Evolutionary conservation across 108 stramenopile species (phyloP), one percentile per base, ranked within the genome.

Genomic region (Cyclotella atomus): DNA sequence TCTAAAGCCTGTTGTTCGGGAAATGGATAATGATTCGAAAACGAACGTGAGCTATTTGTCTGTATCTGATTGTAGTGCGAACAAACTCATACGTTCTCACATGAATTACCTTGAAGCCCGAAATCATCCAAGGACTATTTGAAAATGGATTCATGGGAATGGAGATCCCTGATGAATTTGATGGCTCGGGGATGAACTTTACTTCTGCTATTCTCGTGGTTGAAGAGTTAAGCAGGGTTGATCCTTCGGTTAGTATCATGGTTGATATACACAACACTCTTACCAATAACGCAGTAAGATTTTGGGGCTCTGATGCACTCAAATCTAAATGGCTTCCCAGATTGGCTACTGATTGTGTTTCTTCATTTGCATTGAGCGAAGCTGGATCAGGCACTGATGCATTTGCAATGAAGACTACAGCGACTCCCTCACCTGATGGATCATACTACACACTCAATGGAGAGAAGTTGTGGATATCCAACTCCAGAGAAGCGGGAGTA

Each of bases 261-360:
- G 96, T 95, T 2, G 98, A 98, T 64, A 96, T 98, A 43, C 98
- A 98, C 65, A 97, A 97, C 70, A 98, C 98, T 9, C 83, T 97
- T n/a, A 90, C 91, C 16, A 97, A 93, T 77, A 98, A 97, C 83
- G 91, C 91, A n/a, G 81, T 95, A 25, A 81, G 91, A 46, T 95
- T 95, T 60, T 98, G 97, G 95, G 98, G 94, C 17, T 85, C 84
- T n/a, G 66, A 80, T 0, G 60, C 65, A 57, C 73, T 96, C 47
- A 77, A 95, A 77, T 79, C 84, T 38, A 71, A 86, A 70, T 97
- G 89, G 86, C 84, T 97, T 34, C 97, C 98, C 6, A 70, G 80
- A 59, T 82, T 98, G 27, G 96, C 96, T n/a, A 77, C 85, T 23
- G 84, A 89, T 38, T 81, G 86, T 20, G 91, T 96, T 12, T 95